A percentile compares a stretch with the other conserved stretches of the same genome.
phyloP scores from a whole-genome alignment of 2,329 filamentous ascomycete genomes.

The Fusarium keratoplasticum region DNA sequence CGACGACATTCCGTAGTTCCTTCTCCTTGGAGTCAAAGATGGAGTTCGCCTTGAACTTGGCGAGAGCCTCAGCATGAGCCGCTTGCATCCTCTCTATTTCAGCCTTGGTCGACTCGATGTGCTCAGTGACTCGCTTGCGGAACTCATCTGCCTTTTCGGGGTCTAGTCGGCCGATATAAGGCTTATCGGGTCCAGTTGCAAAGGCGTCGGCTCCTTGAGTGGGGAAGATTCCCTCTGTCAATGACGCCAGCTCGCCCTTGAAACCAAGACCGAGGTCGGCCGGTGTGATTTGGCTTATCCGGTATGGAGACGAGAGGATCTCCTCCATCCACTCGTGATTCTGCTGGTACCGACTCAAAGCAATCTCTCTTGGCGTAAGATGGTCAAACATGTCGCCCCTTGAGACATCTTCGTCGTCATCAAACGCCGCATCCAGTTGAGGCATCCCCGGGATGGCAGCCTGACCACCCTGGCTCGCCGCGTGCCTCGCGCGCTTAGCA shows the following conservation, averaged over 20 bases:
- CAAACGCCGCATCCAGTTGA: constrained; percentile 63
- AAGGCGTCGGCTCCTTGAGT: constrained; percentile 64
- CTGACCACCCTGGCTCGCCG: constrained; percentile 54
- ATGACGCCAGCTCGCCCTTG: constrained; percentile 81
- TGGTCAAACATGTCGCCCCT: constrained; percentile 91
- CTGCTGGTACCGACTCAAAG: constrained; percentile 86
- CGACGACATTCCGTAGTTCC: constrained; percentile 75
- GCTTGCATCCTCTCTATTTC: constrained; percentile 89
- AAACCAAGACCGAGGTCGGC: constrained; percentile 88
- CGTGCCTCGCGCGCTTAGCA: constrained; percentile 65
- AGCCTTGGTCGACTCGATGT: constrained; percentile 77
- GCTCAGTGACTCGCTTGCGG: constrained; percentile 78
- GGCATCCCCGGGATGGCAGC: constrained; percentile 53
- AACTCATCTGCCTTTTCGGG: constrained; percentile 86
- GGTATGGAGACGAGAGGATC: constrained; percentile 89
- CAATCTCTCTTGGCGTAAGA: constrained; percentile 89
- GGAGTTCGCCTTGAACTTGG: constrained; percentile 77
- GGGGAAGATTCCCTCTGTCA: constrained; percentile 90
- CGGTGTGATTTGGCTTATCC: constrained; percentile 85
- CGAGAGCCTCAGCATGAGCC: constrained; percentile 80
- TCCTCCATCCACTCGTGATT: constrained; percentile 99
- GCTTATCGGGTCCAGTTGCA: constrained; percentile 63
- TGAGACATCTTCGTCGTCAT: constrained; percentile 91
- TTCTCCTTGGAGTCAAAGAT: constrained; percentile 80
- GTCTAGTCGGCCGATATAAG: constrained; percentile 74